Evolutionary conservation across 1,284 basidiomycete species (phyloP), one percentile per base, ranked within the genome.

Genomic region (Trichosporon sp.): DNA sequence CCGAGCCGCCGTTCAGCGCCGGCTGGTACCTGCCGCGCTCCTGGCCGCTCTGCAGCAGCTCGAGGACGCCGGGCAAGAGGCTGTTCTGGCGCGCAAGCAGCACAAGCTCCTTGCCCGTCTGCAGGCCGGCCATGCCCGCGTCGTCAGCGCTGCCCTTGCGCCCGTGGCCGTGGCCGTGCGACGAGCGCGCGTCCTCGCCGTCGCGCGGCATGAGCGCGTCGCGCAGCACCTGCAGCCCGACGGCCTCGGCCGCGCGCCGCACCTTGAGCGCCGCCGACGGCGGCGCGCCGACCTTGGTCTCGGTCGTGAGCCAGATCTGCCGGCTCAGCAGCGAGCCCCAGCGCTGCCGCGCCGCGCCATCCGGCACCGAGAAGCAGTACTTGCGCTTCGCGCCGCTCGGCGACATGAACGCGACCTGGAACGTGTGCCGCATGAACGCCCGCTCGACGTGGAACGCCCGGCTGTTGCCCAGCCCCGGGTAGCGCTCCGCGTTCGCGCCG

Each of bases 341-440:
- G 72, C 90, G 88, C 70, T 90, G 87, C 21, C 89, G 88, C 29
- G 91, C 86, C 21, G 91, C 84, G 0, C 89, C 86, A 75, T 93
- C 91, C 65, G 91, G 88, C 53, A 96, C 89, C 74, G 92, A 93
- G 85, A 96, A 96, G 89, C 96, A 93, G 83, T 97, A 97, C 78
- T 90, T 89, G 73, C 93, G 87, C 80, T 90, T 91, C 68, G 84
- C 74, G 29, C 89, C 89, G 18, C 85, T 80, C 73, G 91, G 89
- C 74, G 91, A 90, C 56, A 87, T 75, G 83, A 97, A 97, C 2
- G 92, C 89, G 25, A 97, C 83, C 78, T 95, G 92, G 85, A 97
- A 94, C 0, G 93, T 95, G 78, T 95, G 91, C 64, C 90, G 89
- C 94, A 97, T 96, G 84, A 95, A 95, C 0, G 91, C 89, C 27